Evolutionary conservation across 768 basidiomycete species (phyloP).

Genomic region (Naematelia aurantialba): DNA sequence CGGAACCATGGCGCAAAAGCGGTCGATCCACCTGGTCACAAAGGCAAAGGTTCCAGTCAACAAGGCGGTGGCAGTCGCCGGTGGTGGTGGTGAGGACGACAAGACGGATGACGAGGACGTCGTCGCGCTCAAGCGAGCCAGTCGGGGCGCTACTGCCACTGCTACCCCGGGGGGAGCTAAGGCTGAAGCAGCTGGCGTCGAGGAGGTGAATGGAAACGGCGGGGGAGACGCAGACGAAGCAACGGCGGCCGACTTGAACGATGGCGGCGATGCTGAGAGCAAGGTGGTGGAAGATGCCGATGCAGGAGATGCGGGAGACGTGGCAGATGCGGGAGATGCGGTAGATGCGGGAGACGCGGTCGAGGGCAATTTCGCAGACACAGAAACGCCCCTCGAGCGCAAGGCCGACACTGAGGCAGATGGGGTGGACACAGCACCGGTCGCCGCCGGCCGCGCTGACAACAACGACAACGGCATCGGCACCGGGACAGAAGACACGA

Average conservation of each 20-base stretch:
- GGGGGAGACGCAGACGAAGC: not conserved
- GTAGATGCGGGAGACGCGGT: not conserved
- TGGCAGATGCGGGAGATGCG: not conserved
- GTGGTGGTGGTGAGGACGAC: not conserved
- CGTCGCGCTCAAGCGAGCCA: not conserved
- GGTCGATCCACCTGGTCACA: conserved; percentile 1
- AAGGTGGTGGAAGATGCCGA: not conserved
- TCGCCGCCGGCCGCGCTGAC: too few species aligned
- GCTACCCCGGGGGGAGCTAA: not conserved
- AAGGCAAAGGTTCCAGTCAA: not conserved
- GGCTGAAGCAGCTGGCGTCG: not conserved
- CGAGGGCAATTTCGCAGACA: not conserved
- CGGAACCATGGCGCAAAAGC: conserved; percentile 12
- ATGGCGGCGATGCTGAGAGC: not conserved
- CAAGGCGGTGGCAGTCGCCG: not conserved
- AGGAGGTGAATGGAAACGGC: not conserved
- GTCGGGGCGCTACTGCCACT: not conserved
- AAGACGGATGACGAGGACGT: not conserved
- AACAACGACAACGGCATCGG: too few species aligned
- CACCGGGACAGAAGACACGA: too few species aligned
- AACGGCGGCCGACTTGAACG: not conserved
- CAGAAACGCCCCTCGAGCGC: too few species aligned
- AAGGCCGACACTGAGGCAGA: too few species aligned
- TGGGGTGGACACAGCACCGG: too few species aligned
- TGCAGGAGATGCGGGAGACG: not conserved